These are phyloP conservation scores for Aspergillus spinulosporus DNA, from an alignment of 2,329 filamentous ascomycete species.

Conservation along the genomic window DNA sequence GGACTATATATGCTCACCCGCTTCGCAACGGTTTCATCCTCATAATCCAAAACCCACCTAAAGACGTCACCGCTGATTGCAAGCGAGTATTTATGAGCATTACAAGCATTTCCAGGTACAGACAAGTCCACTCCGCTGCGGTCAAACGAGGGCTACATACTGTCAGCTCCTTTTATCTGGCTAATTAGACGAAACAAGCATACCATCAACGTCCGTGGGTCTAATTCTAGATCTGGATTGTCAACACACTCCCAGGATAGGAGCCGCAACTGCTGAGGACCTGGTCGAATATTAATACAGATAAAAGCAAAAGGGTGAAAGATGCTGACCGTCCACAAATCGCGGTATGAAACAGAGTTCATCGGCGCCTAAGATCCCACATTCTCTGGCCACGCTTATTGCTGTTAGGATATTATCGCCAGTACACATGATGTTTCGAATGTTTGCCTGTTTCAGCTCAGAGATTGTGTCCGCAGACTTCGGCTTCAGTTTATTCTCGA, in stretches of 20 bases:
- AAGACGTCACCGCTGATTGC: conserved; percentile 93
- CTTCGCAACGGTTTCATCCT: conserved; percentile 73
- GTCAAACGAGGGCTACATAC: conserved; percentile 64
- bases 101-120: conserved; percentile 78
- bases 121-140: conserved; percentile 75
- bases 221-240: conserved; percentile 72
- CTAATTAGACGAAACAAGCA: conserved; percentile 20
- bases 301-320: no score
- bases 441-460: conserved; percentile 78
- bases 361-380: conserved; percentile 73
- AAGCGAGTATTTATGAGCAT: conserved; percentile 80
- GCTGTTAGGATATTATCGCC: conserved; percentile 97
- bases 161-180: conserved; percentile 15
- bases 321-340: conserved; percentile 38
- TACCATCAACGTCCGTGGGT: conserved; percentile 73
- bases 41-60: conserved; percentile 93
- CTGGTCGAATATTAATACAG: no score
- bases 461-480: conserved; percentile 77
- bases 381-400: conserved; percentile 91
- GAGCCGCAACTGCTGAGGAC: no score
- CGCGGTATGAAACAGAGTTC: conserved; percentile 92
- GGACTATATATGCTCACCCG: conserved; percentile 50
- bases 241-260: conserved; percentile 87
- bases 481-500: conserved; percentile 96
- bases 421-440: conserved; percentile 92